phyloP scores from a whole-genome alignment of 805 yeast genomes.

The Metschnikowia peoriensis region DNA sequence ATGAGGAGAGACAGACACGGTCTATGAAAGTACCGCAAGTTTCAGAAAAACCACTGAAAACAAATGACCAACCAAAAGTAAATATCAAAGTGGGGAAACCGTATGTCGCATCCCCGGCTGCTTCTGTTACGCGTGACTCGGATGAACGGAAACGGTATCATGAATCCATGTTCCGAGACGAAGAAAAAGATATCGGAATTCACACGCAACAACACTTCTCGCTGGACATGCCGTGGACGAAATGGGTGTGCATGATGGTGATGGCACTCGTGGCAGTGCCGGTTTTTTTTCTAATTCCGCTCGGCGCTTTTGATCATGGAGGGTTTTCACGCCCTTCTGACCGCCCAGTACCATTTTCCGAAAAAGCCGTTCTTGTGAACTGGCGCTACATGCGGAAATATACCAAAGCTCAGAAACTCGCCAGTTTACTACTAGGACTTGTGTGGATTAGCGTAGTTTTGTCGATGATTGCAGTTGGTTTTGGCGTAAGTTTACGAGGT shows the following conservation, averaged over 20 bases:
- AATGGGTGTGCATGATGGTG: slow-evolving; percentile 28
- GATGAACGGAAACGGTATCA: slow-evolving; percentile 4
- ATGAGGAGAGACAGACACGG: no score
- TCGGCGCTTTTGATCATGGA: slow-evolving; percentile 36
- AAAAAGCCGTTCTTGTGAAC: slow-evolving; percentile 7
- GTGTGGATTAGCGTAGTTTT: slow-evolving; percentile 31
- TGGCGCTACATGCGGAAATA: slow-evolving; percentile 13
- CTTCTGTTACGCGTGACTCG: slow-evolving; percentile 15
- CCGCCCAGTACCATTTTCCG: slow-evolving; percentile 7
- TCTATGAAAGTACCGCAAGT: no score
- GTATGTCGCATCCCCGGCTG: slow-evolving; percentile 8
- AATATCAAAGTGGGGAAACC: background rate
- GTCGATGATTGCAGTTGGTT: slow-evolving; percentile 42
- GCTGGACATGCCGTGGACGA: slow-evolving; percentile 14
- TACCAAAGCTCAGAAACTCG: slow-evolving; percentile 27
- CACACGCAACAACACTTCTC: background rate
- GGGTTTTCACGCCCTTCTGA: slow-evolving; percentile 15
- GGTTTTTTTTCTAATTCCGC: slow-evolving; percentile 32
- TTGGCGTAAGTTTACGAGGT: slow-evolving; percentile 26
- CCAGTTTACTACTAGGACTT: slow-evolving; percentile 31
- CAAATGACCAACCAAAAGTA: no score
- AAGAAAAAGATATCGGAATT: background rate
- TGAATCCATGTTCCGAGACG: slow-evolving; percentile 7
- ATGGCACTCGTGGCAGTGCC: slow-evolving; percentile 38
- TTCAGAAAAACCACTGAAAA: no score